These are phyloP conservation scores for Basidiobolus meristosporus DNA, from an alignment of 371 early-diverging fungal species.

Conservation along the genomic window DNA sequence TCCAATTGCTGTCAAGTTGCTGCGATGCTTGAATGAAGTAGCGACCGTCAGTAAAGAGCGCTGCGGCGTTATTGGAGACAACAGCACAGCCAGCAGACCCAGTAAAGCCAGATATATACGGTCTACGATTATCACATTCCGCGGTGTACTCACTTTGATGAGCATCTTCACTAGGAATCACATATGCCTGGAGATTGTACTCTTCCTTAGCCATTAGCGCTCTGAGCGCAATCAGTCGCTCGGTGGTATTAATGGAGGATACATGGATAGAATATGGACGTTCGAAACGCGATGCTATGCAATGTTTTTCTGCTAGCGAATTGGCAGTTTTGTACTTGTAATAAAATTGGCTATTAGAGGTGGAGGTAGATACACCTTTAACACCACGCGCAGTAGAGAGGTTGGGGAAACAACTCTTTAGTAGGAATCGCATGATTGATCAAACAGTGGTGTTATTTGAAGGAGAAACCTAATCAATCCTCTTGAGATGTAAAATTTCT, in stretches of 20 bases:
- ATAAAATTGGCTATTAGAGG: no score
- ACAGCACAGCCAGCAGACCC: conserved; percentile 90
- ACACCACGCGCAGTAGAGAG: no score
- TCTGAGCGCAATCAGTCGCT: conserved; percentile 41
- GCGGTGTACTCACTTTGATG: conserved; percentile 98
- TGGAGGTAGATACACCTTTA: no score
- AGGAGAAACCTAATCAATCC: no score
- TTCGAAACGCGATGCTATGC: no score
- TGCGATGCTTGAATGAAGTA: conserved; percentile 95
- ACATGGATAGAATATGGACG: not conserved
- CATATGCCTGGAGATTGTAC: conserved; percentile 55
- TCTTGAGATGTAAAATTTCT: no score
- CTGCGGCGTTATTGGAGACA: conserved; percentile 42
- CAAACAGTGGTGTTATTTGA: no score
- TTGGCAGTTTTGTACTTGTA: no score
- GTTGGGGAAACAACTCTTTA: no score
- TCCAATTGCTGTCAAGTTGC: conserved; percentile 83
- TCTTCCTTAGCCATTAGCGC: conserved; percentile 36
- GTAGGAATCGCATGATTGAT: no score
- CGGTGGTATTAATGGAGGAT: conserved; percentile 18
- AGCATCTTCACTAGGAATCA: conserved; percentile 89
- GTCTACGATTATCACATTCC: conserved; percentile 78
- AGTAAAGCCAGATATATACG: conserved; percentile 91
- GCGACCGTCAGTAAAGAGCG: conserved; percentile 94
- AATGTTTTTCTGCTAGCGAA: no score